phyloP scores from a whole-genome alignment of 495 filamentous ascomycete genomes.

The Daldinia decipiens region DNA sequence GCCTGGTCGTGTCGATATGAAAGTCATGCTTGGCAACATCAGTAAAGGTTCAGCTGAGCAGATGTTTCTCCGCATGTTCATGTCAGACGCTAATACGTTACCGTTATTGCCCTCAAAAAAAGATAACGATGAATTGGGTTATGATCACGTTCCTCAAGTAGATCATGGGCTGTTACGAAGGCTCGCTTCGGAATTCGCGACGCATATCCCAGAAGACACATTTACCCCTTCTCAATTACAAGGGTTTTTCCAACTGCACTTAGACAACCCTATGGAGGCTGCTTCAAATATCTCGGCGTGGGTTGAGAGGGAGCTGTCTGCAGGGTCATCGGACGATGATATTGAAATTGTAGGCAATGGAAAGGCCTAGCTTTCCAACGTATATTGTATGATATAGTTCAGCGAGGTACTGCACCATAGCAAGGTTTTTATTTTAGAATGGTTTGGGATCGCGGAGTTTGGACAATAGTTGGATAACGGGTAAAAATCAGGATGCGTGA shows the following conservation, averaged over 20 bases:
- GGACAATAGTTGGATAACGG: background rate
- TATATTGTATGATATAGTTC: constrained; percentile 24
- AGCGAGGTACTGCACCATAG: background rate
- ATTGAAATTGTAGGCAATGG: constrained; percentile 47
- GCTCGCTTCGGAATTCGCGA: constrained; percentile 63
- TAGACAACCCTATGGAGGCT: constrained; percentile 63
- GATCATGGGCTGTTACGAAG: constrained; percentile 48
- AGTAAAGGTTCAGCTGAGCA: constrained; percentile 54
- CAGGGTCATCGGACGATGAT: constrained; percentile 39
- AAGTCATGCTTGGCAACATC: constrained; percentile 66
- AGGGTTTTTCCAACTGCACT: constrained; percentile 67
- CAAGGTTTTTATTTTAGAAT: background rate
- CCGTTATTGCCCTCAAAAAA: constrained; percentile 16
- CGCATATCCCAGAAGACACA: constrained; percentile 60
- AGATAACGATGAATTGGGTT: constrained; percentile 19
- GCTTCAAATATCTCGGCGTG: constrained; percentile 57
- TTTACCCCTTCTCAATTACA: constrained; percentile 78
- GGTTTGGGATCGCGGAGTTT: constrained; percentile 15
- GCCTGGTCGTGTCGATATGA: constrained; percentile 75
- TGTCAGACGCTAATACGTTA: constrained; percentile 32
- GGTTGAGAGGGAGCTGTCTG: constrained; percentile 53
- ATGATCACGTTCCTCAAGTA: constrained; percentile 25
- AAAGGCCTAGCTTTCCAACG: constrained; percentile 19
- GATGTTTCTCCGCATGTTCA: constrained; percentile 64
- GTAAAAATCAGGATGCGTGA: background rate